Conservation (phyloP, 345 rosid species). For the Hibiscus tridactylites region DNA sequence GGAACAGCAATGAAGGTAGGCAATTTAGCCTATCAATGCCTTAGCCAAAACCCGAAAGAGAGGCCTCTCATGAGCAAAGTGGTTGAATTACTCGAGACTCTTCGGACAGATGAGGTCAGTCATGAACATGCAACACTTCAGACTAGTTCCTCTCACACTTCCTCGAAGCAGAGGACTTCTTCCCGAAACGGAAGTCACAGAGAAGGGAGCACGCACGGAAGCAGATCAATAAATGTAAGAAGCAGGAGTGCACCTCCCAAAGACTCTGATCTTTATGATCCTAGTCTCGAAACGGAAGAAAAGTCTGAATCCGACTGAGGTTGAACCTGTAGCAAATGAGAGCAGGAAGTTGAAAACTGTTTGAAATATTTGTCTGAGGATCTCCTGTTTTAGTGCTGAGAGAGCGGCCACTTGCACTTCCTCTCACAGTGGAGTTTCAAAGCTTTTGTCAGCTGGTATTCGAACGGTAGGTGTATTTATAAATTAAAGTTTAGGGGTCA, state of each 20-base stretch:
- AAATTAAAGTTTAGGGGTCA: not conserved
- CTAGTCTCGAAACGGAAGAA: constrained; percentile 15
- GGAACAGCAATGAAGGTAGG: constrained; percentile 67
- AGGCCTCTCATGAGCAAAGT: constrained; percentile 82
- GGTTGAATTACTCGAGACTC: constrained; percentile 65
- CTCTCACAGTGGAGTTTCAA: not conserved
- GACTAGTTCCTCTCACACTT: constrained; percentile 14
- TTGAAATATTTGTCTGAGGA: constrained; percentile 4
- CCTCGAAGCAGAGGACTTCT: constrained; percentile 14
- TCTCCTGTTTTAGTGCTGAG: constrained; percentile 6
- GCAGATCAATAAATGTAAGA: constrained; percentile 36
- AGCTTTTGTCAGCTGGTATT: not conserved
- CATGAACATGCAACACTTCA: constrained; percentile 39
- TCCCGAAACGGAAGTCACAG: constrained; percentile 7
- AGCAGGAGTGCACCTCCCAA: constrained; percentile 39
- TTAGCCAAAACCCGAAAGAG: constrained; percentile 89
- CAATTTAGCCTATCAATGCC: constrained; percentile 72
- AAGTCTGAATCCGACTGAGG: constrained; percentile 18
- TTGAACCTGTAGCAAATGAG: constrained; percentile 12
- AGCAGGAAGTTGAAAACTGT: constrained; percentile 19
- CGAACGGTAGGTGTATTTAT: not conserved
- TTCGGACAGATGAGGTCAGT: constrained; percentile 28
- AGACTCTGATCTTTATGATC: constrained; percentile 11
- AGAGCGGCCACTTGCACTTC: not conserved
- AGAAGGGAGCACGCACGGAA: constrained; percentile 16